Percentiles rank a stretch among this genome's conserved stretches.
These are phyloP conservation scores for Debaryomyces robertsiae DNA, from an alignment of 1,139 yeast species.

Conservation along the genomic window DNA sequence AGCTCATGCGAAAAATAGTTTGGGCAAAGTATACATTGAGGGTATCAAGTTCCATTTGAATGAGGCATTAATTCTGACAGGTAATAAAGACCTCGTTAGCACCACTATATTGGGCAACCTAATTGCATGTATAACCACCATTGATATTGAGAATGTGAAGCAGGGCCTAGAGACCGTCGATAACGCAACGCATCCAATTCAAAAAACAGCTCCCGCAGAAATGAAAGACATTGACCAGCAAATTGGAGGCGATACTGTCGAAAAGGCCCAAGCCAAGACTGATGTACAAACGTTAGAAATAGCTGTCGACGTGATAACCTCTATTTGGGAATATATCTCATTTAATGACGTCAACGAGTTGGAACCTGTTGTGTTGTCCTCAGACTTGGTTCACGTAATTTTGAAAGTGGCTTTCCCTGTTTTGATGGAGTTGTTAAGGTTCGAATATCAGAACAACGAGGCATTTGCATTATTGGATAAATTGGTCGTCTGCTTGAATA, in stretches of 20 bases:
- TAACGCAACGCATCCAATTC: constrained; percentile 25
- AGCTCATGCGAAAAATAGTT: constrained; percentile 32
- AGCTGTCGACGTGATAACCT: constrained; percentile 72
- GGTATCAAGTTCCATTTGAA: constrained; percentile 64
- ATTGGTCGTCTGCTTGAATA: constrained; percentile 68
- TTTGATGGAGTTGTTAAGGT: constrained; percentile 40
- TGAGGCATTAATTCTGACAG: constrained; percentile 38
- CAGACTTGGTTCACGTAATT: constrained; percentile 28
- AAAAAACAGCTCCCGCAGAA: constrained; percentile 23
- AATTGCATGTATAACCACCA: constrained; percentile 31
- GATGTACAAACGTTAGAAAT: constrained; percentile 67
- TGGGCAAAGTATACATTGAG: constrained; percentile 55
- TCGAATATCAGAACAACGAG: constrained; percentile 28
- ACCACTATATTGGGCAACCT: constrained; percentile 26
- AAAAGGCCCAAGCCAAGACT: constrained; percentile 49
- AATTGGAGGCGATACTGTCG: constrained; percentile 30
- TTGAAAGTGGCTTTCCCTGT: constrained; percentile 41
- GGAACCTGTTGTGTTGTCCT: constrained; percentile 25
- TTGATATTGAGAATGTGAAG: constrained; percentile 39
- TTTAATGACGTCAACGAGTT: constrained; percentile 27
- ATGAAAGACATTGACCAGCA: constrained; percentile 28
- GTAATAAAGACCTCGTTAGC: constrained; percentile 26
- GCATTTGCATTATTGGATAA: constrained; percentile 49
- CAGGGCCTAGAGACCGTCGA: constrained; percentile 12
- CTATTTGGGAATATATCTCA: constrained; percentile 64